Evolutionary conservation across 352 stramenopile genomes (phyloP), one percentile per base, ranked within the genome.

Genomic region (Globisporangium ultimum): DNA sequence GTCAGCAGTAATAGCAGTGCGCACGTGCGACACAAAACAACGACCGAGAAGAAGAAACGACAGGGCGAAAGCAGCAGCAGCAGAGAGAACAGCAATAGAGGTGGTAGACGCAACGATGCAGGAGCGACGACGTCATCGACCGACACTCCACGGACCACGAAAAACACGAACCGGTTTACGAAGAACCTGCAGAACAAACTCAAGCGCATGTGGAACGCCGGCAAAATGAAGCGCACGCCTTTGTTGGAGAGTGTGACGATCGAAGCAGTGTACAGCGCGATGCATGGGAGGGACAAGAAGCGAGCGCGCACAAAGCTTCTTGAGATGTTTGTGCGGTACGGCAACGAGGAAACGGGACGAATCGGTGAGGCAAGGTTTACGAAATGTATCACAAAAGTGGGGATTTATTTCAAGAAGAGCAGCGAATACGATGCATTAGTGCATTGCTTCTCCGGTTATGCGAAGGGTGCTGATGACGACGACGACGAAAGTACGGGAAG

Each of bases 371-470:
- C 70, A 14, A 76, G 61, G 28, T 91, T 89, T 54, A 72, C 65
- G 32, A 89, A 84, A 46, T 88, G 76, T 41, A 67, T 91, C 48
- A 65, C 55, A 13, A 87, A 87, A 46, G 60, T 75, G 10, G 79
- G 78, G 2, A 58, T 91, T 13, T 53, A 76, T n/a, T 28, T 89
- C 20, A 71, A 78, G n/a, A 70, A 54, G 7, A 52, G 51, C 12
- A 58, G 54, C 2, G 67, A 88, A 22, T 70, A 71, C 14, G 65
- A 84, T 17, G 48, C 46, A 0, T 41, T 91, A 1, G 60, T 71
- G 1, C 24, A 56, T 14, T 89, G 79, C 59, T 91, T 88, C 61
- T 49, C 49, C 11, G 48, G 63, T 28, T 40, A 18, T 43, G 15
- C 15, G 0, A 55, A 21, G 1, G 38, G 8, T 11, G 17, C 42